Percentiles rank a stretch among this genome's conserved stretches.
These are phyloP conservation scores for Penicillium crustosum DNA, from an alignment of 2,329 filamentous ascomycete species.

Conservation along the genomic window DNA sequence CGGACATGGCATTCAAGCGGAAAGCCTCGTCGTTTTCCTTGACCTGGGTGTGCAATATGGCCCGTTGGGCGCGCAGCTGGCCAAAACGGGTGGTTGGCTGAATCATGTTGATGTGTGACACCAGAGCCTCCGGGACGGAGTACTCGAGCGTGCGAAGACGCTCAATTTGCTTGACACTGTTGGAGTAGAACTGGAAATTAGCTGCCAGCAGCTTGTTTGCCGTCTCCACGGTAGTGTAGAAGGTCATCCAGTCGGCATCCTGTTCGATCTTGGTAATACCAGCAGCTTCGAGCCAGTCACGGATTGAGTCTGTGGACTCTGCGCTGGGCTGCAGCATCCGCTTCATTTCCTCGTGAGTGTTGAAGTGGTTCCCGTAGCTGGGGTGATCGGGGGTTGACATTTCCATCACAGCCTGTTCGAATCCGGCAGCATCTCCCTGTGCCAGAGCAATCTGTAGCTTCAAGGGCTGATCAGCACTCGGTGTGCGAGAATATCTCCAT, in stretches of 20 bases:
- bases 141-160: constrained; percentile 44
- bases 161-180: constrained; percentile 25
- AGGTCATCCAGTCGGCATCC: constrained; percentile 42
- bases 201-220: constrained; percentile 42
- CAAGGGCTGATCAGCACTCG: constrained; percentile 27
- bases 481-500: constrained; percentile 34
- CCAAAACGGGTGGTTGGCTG: constrained; percentile 47
- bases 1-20: constrained; percentile 17
- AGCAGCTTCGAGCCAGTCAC: constrained; percentile 48
- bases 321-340: constrained; percentile 49
- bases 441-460: constrained; percentile 38
- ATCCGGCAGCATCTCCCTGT: constrained; percentile 35
- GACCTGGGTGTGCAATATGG: constrained; percentile 27
- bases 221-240: constrained; percentile 36
- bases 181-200: constrained; percentile 42
- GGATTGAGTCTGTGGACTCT: constrained; percentile 43
- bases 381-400: constrained; percentile 52
- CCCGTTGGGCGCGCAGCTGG: constrained; percentile 32
- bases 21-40: constrained; percentile 20
- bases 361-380: constrained; percentile 53
- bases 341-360: constrained; percentile 49
- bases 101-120: constrained; percentile 41
- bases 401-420: constrained; percentile 50
- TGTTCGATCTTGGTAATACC: constrained; percentile 39
- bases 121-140: constrained; percentile 39